Evolutionary conservation across 176 grass and related monocot genomes (phyloP), one percentile per base, ranked within the genome.

Genomic region (Eleusine indica): DNA sequence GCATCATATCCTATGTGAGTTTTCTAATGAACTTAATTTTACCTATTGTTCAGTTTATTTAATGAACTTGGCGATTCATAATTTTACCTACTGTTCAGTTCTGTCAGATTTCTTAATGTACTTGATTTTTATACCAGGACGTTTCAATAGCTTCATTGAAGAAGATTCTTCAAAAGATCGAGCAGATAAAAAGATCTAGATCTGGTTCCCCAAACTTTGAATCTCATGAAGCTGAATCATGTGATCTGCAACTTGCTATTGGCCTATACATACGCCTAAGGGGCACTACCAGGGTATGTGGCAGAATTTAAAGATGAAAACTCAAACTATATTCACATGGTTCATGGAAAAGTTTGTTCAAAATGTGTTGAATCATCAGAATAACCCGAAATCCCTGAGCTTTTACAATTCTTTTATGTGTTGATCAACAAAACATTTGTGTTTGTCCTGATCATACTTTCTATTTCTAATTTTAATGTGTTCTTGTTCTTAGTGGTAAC

Each of bases 111-210:
- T 76, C 74, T 68, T 89, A 49, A 78, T 84, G 30, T 60, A 74
- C 39, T 89, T 83, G 32, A 21, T 84, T 86, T 73, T 80, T 68
- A 62, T 86, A 71, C 49, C 81, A 98, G 96, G 96, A 98, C 47
- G 90, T 95, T 54, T 98, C 96, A 16, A 69, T 90, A 79, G 17
- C 89, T 22, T 84, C 90, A 53, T 66, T 98, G 25, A 98, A 92
- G 56, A 98, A 90, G 82, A 74, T 98, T 60, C 91, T 98, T 71
- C 85, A 86, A n/a, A 98, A 98, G 49, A 93, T 98, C 82, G 96
- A 98, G 28, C 85, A 91, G 42, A 98, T 98, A 61, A 98, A 98
- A 79, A 91, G 90, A 46, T 90, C 96, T 43, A 85, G 96, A 83
- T 91, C 93, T 73, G 96, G 93, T 74, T 77, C 80, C 44, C 92